Base-by-base conservation (phyloP, 768 basidiomycete species). In the Leccinellum albellum region DNA sequence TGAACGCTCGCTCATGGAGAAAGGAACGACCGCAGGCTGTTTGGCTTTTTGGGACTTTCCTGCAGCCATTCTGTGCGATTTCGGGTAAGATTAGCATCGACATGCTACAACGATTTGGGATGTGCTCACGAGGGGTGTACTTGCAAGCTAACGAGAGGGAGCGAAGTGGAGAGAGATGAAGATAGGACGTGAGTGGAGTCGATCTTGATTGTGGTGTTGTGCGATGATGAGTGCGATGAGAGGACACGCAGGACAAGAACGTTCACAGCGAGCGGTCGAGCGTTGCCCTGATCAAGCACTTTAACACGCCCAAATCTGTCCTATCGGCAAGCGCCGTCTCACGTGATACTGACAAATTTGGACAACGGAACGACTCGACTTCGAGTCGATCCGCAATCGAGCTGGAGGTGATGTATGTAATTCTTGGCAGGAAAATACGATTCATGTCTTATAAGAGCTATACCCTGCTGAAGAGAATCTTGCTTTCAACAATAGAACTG, bases 291-390 rank as follows among this genome's bases (percentile, higher is more conserved):
- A 69, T 70, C 68, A 48, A 48, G 47, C 26, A 67, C 68, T 70
- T 69, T 70, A 68, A 70, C 68, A 62, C 56, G 64, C 62, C 58
- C 61, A 68, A 65, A 66, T 65, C 55, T 49, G 63, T 57, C 5
- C 50, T 58, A 61, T 70, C 67, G 67, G 67, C 68, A 70, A 70
- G 68, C 64, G 54, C 68, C 68, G 68, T 32, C 5, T 54, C 69
- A 70, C 68, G 69, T 70, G 68, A 70, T 58, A 52, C 28, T 52
- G 51, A 23, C 52, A 37, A 4, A 54, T 54, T 49, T 32, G 47
- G 56, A 24, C 54, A 51, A 56, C 67, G 67, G 65, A 69, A 61
- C 51, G 57, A 55, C 21, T 44, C 26, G 26, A n/a, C n/a, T n/a
- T n/a, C n/a, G n/a, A n/a, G n/a, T n/a, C n/a, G n/a, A n/a, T n/a